Base-by-base conservation (phyloP, 345 rosid species). In the Eucalyptus regnans region DNA sequence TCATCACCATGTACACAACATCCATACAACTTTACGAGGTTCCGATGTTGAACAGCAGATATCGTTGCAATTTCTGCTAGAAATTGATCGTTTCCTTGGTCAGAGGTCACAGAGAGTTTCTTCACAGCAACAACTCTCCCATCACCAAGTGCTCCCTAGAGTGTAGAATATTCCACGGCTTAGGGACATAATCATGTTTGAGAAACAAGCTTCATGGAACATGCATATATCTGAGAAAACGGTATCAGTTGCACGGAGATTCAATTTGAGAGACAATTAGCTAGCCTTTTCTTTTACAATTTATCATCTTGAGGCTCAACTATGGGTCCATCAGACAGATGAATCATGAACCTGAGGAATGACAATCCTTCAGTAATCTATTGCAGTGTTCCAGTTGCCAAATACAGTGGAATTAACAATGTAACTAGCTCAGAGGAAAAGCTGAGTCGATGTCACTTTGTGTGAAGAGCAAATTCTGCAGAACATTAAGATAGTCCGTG, bases 41-140 rank as follows among this genome's bases (percentile, higher is more conserved):
- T 96, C 22, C 95, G 92, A 80, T 94, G 96, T 87, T 94, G 95
- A 84, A 93, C 92, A 49, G 91, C 90, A 56, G 92, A 96, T 91
- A 95, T 94, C 6, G 96, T 95, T 18, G 94, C 96, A 89, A 96
- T 96, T 94, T 95, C 96, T 37, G 97, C 91, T 27, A 95, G 89
- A 90, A 96, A 96, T 71, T 95, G 96, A 71, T 88, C 92, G 91
- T 94, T 96, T 46, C 98, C 98, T 91, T 96, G 97, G 89, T 89
- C 91, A 5, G 98, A 96, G 88, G 87, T 92, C 66, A 92, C 91
- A 12, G 98, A 94, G 88, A 96, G 90, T 88, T 94, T 93, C 93
- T 96, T 96, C 88, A 95, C 96, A 4, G 96, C 98, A 88, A 95
- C 89, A 87, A 89, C 91, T 90, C 96, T 94, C 88, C 95, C 96